Conservation (phyloP, 257 asterid species). For the Osmanthus fragrans region DNA sequence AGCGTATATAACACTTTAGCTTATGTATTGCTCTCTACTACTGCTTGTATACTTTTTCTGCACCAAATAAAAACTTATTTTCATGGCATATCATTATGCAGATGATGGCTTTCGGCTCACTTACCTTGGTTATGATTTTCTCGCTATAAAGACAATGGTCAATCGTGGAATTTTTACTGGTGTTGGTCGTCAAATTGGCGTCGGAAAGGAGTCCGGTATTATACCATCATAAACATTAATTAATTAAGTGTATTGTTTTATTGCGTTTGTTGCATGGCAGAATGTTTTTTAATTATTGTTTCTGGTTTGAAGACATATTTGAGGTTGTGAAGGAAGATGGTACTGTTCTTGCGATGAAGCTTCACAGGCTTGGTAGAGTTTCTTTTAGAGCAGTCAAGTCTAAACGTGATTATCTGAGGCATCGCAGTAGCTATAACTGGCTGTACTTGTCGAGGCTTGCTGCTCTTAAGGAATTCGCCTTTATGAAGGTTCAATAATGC, state of each 20-base stretch:
- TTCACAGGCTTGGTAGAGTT: constrained; percentile 93
- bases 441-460: constrained; percentile 95
- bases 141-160: constrained; percentile 89
- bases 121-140: constrained; percentile 95
- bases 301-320: constrained; percentile 65
- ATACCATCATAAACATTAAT: constrained; percentile 2
- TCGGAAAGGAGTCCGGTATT: constrained; percentile 95
- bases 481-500: constrained; percentile 81
- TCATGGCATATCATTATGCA: constrained; percentile 21
- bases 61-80: constrained; percentile 13
- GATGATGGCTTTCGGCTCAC: constrained; percentile 99
- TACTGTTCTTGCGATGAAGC: constrained; percentile 87
- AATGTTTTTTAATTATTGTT: constrained; percentile 5
- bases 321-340: constrained; percentile 96
- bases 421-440: constrained; percentile 93
- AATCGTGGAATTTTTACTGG: constrained; percentile 85
- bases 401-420: constrained; percentile 97
- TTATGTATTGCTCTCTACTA: constrained; percentile 1
- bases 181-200: constrained; percentile 99
- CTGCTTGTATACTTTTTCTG: neutral
- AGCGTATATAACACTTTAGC: neutral
- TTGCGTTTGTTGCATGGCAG: constrained; percentile 2
- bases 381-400: constrained; percentile 97
- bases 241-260: constrained; percentile 7
- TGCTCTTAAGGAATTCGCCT: constrained; percentile 95